These are phyloP conservation scores for Spathaspora girioi DNA, from an alignment of 805 yeast species.

Conservation along the genomic window DNA sequence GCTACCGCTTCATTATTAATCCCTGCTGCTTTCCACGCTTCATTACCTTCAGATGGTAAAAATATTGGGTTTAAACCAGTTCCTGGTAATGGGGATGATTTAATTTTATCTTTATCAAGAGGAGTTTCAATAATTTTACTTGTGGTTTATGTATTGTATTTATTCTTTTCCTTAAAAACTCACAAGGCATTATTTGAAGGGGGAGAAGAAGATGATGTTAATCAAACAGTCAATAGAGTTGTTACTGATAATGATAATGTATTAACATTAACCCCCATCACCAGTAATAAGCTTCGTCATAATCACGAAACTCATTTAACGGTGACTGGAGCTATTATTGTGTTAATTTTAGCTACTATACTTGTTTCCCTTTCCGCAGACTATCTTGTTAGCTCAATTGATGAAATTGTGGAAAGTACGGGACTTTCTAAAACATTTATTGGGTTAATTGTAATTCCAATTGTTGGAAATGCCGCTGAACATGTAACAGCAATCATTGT, in stretches of 20 bases:
- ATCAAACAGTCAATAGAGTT: neutral
- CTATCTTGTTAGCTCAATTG: constrained; percentile 89
- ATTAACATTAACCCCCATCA: neutral
- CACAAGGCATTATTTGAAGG: constrained; percentile 76
- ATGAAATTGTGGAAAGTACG: constrained; percentile 75
- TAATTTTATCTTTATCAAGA: constrained; percentile 73
- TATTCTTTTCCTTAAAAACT: constrained; percentile 84
- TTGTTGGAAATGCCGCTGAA: constrained; percentile 98
- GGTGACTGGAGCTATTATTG: constrained; percentile 49
- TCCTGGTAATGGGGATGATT: constrained; percentile 36
- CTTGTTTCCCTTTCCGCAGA: constrained; percentile 91
- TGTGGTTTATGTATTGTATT: constrained; percentile 70
- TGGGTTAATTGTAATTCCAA: constrained; percentile 90
- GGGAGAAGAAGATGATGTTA: constrained; percentile 1
- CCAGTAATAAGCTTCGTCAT: neutral
- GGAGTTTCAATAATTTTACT: constrained; percentile 81
- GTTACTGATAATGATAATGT: neutral
- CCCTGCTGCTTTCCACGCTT: constrained; percentile 94
- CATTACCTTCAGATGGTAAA: constrained; percentile 49
- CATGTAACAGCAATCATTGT: constrained; percentile 96
- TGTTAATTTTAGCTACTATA: constrained; percentile 64
- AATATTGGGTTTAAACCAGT: constrained; percentile 32
- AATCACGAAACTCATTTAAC: constrained; percentile 40
- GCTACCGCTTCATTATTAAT: constrained; percentile 84
- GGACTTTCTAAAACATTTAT: constrained; percentile 93